phyloP scores from a whole-genome alignment of 306 rosid genomes.

The Hippophae rhamnoides region DNA sequence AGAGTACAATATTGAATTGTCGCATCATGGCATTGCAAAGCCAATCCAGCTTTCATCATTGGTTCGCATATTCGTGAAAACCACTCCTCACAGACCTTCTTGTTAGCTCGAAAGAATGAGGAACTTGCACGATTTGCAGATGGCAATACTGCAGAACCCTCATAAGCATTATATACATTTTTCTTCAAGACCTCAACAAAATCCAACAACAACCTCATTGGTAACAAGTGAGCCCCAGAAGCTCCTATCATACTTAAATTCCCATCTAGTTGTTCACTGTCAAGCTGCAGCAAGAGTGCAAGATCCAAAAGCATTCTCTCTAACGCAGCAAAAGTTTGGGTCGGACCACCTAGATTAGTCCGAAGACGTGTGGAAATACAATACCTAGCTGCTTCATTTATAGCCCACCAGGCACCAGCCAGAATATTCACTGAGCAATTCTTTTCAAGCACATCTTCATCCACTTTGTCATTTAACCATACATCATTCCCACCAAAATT shows the following conservation, averaged over 20 bases:
- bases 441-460: conserved; percentile 60
- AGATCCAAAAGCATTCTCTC: conserved; percentile 92
- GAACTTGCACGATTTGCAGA: conserved; percentile 72
- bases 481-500: conserved; percentile 34
- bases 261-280: conserved; percentile 79
- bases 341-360: conserved; percentile 94
- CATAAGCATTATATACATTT: conserved; percentile 90
- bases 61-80: conserved; percentile 98
- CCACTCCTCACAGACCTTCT: conserved; percentile 98
- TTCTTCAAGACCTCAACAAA: conserved; percentile 91
- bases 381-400: conserved; percentile 88
- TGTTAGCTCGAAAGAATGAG: conserved; percentile 87
- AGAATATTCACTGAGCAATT: conserved; percentile 64
- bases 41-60: conserved; percentile 96
- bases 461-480: conserved; percentile 71
- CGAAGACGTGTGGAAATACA: conserved; percentile 80
- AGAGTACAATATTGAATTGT: conserved; percentile 75
- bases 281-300: conserved; percentile 80
- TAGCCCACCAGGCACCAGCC: conserved; percentile 97
- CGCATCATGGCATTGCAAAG: conserved; percentile 80
- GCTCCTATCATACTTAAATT: conserved; percentile 83
- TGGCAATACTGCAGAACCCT: conserved; percentile 82
- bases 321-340: conserved; percentile 91
- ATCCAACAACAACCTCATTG: conserved; percentile 81
- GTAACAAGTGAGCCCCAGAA: conserved; percentile 91